These are phyloP conservation scores for Strigomonas oncopelti DNA, from an alignment of 208 protist genomes.

Conservation along the genomic window DNA sequence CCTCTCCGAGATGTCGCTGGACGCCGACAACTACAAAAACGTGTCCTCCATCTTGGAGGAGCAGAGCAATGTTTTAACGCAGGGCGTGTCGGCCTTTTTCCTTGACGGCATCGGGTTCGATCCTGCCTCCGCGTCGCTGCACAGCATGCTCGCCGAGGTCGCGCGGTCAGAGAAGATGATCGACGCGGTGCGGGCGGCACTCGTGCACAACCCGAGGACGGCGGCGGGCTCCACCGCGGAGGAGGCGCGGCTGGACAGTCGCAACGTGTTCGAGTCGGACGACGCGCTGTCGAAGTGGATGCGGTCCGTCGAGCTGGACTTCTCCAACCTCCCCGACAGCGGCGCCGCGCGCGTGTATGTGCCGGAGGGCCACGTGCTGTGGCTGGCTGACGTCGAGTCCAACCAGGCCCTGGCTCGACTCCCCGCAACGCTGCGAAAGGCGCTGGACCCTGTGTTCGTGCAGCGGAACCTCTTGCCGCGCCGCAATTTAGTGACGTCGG, in stretches of 20 bases:
- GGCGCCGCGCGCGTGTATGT: conserved; percentile 1
- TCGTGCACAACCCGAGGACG: conserved; percentile 3
- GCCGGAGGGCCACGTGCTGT: conserved; percentile 15
- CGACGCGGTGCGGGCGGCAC: conserved; percentile 8
- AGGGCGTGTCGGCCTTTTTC: conserved; percentile 29
- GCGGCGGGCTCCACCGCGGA: too few species aligned
- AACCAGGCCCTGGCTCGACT: conserved; percentile 8
- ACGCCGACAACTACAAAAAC: not conserved
- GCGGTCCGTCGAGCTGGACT: not conserved
- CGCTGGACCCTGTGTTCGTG: not conserved
- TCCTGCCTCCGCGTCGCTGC: conserved; percentile 33
- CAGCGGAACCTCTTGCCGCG: conserved; percentile 14
- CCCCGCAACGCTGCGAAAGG: not conserved
- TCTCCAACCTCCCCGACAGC: not conserved
- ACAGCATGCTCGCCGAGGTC: conserved; percentile 44
- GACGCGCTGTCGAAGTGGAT: not conserved
- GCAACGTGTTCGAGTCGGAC: not conserved
- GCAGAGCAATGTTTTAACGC: conserved; percentile 13
- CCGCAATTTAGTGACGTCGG: conserved; percentile 70
- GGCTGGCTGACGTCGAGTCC: conserved; percentile 38
- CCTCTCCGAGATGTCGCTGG: conserved; percentile 22
- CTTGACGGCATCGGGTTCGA: conserved; percentile 43
- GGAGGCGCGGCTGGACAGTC: not conserved
- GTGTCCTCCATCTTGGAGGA: conserved; percentile 5
- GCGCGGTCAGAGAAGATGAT: conserved; percentile 29